Base-by-base conservation (phyloP, 331 rosid genomes). In the Malus hybrid region DNA sequence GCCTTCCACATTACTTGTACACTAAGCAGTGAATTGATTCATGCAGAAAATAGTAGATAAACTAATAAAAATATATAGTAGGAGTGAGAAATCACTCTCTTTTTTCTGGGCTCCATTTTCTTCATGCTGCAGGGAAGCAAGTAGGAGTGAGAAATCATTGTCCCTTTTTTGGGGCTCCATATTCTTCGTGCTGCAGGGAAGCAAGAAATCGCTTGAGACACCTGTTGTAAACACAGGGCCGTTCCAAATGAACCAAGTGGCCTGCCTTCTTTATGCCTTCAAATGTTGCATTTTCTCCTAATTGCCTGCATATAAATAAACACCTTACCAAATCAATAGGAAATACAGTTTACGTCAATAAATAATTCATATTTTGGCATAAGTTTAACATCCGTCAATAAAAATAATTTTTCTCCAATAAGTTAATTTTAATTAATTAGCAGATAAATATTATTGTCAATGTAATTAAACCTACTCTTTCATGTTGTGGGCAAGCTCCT, bases 401-500 rank as follows among this genome's bases (percentile, higher is more conserved):
- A 6, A 52, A 52, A 6, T 16, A 6, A 16, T 15, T 52, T 15
- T 16, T 2, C 57, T 18, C 10, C 19, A 52, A 52, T 6, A 52
- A 16, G 2, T 52, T 16, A 52, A 52, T 52, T 6, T 52, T 52
- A 52, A 61, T 61, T 22, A 5, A 11, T 60, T 5, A 60, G 33
- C 28, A 39, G 46, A 39, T 39, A 39, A 39, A 39, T 39, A 39
- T 39, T 39, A 9, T 39, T 39, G 46, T 39, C 46, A 39, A 29
- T 16, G 8, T 9, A 6, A 15, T 32, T 74, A 6, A n/a, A 39
- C 92, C 7, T 87, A 94, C 97, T 78, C 83, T 84, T 86, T 87
- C 94, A 94, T 85, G 84, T 76, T 87, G 27, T 80, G 86, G 48
- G 93, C 99, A 48, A 92, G 88, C 72, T 92, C 93, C 67, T 85